Evolutionary conservation across 768 basidiomycete species (phyloP).

Genomic region (Austroboletus festivus): DNA sequence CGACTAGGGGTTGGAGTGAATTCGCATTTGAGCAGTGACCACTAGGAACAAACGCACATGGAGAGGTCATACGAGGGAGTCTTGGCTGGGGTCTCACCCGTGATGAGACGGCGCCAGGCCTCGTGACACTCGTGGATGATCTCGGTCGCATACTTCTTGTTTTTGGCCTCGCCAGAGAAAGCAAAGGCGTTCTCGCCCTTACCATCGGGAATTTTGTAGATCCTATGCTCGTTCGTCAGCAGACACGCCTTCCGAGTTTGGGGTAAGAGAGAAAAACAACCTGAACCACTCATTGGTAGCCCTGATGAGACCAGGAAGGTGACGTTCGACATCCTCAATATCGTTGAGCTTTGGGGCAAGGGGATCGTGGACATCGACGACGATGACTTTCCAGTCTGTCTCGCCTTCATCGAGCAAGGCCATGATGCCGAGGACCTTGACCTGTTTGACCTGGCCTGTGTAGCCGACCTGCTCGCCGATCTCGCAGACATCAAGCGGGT

Average conservation of each 20-base stretch:
- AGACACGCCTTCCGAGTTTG: not conserved
- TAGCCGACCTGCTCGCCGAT: conserved; percentile 99
- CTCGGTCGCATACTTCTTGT: conserved; percentile 99
- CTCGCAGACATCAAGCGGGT: conserved; percentile 99
- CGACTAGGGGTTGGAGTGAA: conserved; percentile 43
- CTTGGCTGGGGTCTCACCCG: conserved; percentile 74
- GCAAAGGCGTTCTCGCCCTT: conserved; percentile 98
- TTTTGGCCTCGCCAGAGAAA: conserved; percentile 99
- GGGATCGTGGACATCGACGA: conserved; percentile 93
- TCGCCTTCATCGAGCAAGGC: conserved; percentile 98
- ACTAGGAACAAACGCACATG: conserved; percentile 56
- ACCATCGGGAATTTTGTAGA: conserved; percentile 95
- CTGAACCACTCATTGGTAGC: conserved; percentile 99
- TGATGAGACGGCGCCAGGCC: conserved; percentile 92
- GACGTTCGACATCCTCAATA: conserved; percentile 97
- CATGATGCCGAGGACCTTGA: conserved; percentile 99
- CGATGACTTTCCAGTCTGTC: conserved; percentile 99
- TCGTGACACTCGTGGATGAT: conserved; percentile 99
- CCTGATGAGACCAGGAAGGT: conserved; percentile 93
- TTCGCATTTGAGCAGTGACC: not conserved
- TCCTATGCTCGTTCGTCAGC: conserved; percentile 42
- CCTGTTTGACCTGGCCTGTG: conserved; percentile 97
- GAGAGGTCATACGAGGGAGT: conserved; percentile 72
- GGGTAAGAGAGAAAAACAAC: conserved; percentile 34
- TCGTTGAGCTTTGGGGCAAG: conserved; percentile 96